Percentiles rank a stretch among this genome's conserved stretches.
phyloP scores from a whole-genome alignment of 2,329 filamentous ascomycete species.

The Xylariomycetidae sp. region DNA sequence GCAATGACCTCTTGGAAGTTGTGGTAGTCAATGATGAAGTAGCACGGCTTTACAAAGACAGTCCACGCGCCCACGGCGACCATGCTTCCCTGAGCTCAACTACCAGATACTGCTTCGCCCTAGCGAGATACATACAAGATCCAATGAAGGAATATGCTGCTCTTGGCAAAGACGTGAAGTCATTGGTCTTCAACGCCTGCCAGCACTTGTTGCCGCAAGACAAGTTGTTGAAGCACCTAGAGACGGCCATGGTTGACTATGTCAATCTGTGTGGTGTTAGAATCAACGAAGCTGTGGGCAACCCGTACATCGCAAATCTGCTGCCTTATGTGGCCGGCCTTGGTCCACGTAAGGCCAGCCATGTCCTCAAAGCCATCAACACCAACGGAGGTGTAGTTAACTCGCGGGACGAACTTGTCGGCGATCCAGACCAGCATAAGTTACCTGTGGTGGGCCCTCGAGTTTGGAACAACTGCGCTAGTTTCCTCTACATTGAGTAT shows the following conservation, averaged over 20 bases:
- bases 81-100: slow-evolving; percentile 76
- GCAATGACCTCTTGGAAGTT: slow-evolving; percentile 78
- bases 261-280: slow-evolving; percentile 96
- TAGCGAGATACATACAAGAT: slow-evolving; percentile 90
- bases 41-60: slow-evolving; percentile 92
- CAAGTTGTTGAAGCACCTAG: slow-evolving; percentile 78
- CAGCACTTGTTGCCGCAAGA: slow-evolving; percentile 86
- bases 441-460: slow-evolving; percentile 78
- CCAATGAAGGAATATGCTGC: slow-evolving; percentile 96
- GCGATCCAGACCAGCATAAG: slow-evolving; percentile 76
- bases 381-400: slow-evolving; percentile 82
- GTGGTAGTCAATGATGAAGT: slow-evolving; percentile 95
- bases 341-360: slow-evolving; percentile 83
- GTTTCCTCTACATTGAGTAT: slow-evolving; percentile 87
- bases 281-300: slow-evolving; percentile 83
- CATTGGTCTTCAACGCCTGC: slow-evolving; percentile 82
- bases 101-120: slow-evolving; percentile 81
- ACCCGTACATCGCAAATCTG: slow-evolving; percentile 78
- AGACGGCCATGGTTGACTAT: slow-evolving; percentile 98
- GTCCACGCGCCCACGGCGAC: slow-evolving; percentile 70
- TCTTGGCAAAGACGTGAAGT: slow-evolving; percentile 80
- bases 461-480: slow-evolving; percentile 96
- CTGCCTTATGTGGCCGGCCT: slow-evolving; percentile 88
- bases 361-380: slow-evolving; percentile 84
- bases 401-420: slow-evolving; percentile 81